Conservation (phyloP, 1,139 yeast species). For the Meyerozyma guilliermondii region DNA sequence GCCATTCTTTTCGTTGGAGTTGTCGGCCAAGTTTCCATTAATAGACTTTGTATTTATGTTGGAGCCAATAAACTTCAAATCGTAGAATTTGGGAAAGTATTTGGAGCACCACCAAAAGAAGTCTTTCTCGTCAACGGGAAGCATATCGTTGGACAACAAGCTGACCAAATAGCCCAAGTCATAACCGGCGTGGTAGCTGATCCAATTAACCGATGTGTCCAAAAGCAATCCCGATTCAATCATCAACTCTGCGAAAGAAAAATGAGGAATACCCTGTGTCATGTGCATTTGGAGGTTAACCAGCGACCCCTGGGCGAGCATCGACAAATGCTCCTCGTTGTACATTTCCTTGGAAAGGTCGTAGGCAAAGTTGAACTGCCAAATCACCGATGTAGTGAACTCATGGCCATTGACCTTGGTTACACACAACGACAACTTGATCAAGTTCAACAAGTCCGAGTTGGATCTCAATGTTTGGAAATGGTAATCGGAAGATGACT, state of each 20-base stretch:
- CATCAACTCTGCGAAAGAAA: conserved; percentile 77
- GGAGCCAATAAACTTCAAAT: conserved; percentile 74
- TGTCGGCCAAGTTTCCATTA: conserved; percentile 9
- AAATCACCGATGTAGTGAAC: conserved; percentile 61
- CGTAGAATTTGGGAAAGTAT: conserved; percentile 81
- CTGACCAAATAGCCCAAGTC: conserved; percentile 88
- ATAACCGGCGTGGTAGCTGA: conserved; percentile 91
- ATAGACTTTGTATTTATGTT: conserved; percentile 30
- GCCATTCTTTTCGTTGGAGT: conserved; percentile 11
- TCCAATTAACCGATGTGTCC: conserved; percentile 74
- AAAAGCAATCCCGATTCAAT: conserved; percentile 83
- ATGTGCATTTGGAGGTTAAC: conserved; percentile 75
- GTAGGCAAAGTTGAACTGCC: conserved; percentile 93
- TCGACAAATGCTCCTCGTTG: conserved; percentile 68
- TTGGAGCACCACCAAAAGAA: conserved; percentile 67
- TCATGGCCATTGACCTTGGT: conserved; percentile 76
- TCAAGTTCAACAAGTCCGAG: conserved; percentile 78
- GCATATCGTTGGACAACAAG: conserved; percentile 64
- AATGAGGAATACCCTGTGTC: conserved; percentile 72
- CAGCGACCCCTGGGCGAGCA: conserved; percentile 71
- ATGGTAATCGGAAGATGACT: conserved; percentile 87
- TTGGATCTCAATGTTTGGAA: conserved; percentile 92
- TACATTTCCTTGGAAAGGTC: conserved; percentile 79
- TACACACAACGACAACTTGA: conserved; percentile 84
- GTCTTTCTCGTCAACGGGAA: conserved; percentile 80